Conservation (phyloP, 1,284 basidiomycete species). For the Naganishia cerealis region DNA sequence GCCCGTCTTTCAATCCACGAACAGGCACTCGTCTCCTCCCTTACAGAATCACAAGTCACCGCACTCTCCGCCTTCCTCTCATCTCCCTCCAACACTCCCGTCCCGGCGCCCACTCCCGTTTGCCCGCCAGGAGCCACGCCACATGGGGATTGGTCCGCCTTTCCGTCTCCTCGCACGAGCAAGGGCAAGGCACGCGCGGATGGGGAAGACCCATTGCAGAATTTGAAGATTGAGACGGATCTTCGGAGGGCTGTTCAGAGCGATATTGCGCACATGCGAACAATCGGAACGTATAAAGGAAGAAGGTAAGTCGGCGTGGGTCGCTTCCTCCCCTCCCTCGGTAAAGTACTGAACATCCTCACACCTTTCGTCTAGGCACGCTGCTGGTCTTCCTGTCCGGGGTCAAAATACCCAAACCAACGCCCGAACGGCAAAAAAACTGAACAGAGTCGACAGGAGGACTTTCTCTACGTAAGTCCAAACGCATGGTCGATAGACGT, state of each 20-base stretch:
- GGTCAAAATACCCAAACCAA: constrained; percentile 61
- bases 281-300: constrained; percentile 59
- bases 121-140: constrained; percentile 39
- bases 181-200: constrained; percentile 28
- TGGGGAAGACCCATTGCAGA: constrained; percentile 52
- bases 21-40: constrained; percentile 50
- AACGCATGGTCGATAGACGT: background rate
- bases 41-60: constrained; percentile 59
- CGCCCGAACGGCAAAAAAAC: constrained; percentile 57
- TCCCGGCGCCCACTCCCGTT: constrained; percentile 48
- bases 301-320: constrained; percentile 43
- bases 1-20: constrained; percentile 58
- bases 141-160: constrained; percentile 34
- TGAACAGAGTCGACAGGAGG: constrained; percentile 55
- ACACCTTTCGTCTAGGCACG: constrained; percentile 50
- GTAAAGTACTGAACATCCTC: too few species aligned
- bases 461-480: constrained; percentile 25
- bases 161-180: constrained; percentile 21
- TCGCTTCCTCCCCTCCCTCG: background rate
- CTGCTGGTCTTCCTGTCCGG: constrained; percentile 58
- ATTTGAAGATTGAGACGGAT: constrained; percentile 59
- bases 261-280: constrained; percentile 59
- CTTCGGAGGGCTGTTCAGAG: constrained; percentile 55
- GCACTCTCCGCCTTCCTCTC: constrained; percentile 59
- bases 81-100: constrained; percentile 53